Percentiles rank a stretch among this genome's conserved stretches.
These are phyloP conservation scores for Penicillium sp. DNA, from an alignment of 2,329 filamentous ascomycete species.

Conservation along the genomic window DNA sequence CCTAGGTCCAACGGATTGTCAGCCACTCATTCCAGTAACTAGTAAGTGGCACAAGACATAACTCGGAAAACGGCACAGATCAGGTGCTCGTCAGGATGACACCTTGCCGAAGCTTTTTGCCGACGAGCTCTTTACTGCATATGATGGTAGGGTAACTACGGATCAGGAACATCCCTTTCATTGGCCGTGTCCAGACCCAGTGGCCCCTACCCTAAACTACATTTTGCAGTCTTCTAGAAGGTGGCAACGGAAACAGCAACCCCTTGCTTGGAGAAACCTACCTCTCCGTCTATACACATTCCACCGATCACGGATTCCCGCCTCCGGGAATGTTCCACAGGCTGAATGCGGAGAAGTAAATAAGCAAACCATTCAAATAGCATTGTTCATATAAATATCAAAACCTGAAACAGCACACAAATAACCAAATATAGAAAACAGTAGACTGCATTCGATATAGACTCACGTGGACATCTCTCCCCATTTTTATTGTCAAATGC, in stretches of 20 bases:
- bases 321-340: constrained; percentile 2
- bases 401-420: not conserved
- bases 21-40: constrained; percentile 2
- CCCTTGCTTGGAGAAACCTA: not conserved
- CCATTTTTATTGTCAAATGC: constrained; percentile 10
- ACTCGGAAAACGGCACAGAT: not conserved
- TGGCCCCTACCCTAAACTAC: constrained; percentile 2
- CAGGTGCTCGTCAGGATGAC: not conserved
- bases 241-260: constrained; percentile 15
- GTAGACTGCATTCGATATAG: not conserved
- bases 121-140: not conserved
- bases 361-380: not conserved
- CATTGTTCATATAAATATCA: not conserved
- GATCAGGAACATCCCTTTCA: constrained; percentile 17
- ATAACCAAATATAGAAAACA: not conserved
- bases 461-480: constrained; percentile 18
- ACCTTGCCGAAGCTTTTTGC: not conserved
- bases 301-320: constrained; percentile 1
- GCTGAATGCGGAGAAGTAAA: not conserved
- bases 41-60: not conserved
- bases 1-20: not conserved
- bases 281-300: not conserved
- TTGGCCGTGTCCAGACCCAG: constrained; percentile 14
- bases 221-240: constrained; percentile 23
- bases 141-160: constrained; percentile 5